These are phyloP conservation scores for Solanum hybrid DNA, from an alignment of 305 asterid genomes.

Conservation along the genomic window DNA sequence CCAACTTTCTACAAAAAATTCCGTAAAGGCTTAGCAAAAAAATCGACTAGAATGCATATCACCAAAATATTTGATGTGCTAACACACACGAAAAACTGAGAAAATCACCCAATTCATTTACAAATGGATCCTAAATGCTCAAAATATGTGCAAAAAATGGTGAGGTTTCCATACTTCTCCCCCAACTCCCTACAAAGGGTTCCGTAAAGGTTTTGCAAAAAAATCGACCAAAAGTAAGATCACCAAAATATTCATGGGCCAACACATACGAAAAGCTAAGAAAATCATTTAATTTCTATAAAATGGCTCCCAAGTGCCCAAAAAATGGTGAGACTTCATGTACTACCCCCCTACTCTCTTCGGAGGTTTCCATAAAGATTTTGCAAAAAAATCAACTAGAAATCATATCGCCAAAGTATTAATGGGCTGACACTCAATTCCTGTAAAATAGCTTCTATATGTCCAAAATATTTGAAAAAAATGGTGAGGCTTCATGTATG, in stretches of 20 bases:
- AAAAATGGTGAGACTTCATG: not conserved
- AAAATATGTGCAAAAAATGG: not conserved
- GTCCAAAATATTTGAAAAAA: not conserved
- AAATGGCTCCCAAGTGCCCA: not conserved
- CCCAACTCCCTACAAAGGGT: not conserved
- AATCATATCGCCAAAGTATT: too few relatives aligned
- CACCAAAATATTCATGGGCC: too few relatives aligned
- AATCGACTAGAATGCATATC: too few relatives aligned
- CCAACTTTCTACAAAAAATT: too few relatives aligned
- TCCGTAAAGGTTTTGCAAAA: not conserved
- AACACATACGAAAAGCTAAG: not conserved
- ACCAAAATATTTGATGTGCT: too few relatives aligned
- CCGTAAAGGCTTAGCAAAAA: too few relatives aligned
- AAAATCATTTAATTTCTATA: too few relatives aligned
- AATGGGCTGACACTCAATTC: not conserved
- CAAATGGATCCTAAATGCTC: not conserved
- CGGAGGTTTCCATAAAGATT: not conserved
- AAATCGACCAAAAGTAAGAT: not conserved
- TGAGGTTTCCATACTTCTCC: not conserved
- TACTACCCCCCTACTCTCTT: not conserved
- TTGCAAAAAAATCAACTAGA: too few relatives aligned
- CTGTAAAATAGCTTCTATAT: too few relatives aligned
- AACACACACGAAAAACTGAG: too few relatives aligned
- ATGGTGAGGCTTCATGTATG: not conserved
- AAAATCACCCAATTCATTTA: too few relatives aligned